These are phyloP conservation scores for Monotropa hypopitys DNA, from an alignment of 179 eudicot genomes.

Conservation along the genomic window DNA sequence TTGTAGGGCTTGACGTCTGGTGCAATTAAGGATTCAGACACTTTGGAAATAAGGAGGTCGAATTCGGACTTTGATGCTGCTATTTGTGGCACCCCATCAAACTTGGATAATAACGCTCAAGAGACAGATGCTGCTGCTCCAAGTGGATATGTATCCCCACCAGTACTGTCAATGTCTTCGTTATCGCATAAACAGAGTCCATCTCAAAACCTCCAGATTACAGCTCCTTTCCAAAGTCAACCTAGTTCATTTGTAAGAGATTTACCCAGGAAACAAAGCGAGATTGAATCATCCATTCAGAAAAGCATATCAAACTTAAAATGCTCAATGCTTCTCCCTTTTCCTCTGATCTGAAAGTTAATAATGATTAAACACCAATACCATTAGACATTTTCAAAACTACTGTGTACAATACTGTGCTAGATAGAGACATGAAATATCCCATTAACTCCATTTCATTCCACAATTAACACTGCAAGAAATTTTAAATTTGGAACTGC, in stretches of 20 bases:
- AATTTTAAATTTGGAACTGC: not conserved
- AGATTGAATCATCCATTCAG: constrained; percentile 35
- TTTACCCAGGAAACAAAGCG: constrained; percentile 21
- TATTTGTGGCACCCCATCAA: constrained; percentile 11
- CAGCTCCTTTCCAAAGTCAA: constrained; percentile 23
- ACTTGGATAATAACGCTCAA: constrained; percentile 13
- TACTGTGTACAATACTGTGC: constrained; percentile 13
- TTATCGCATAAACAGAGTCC: constrained; percentile 25
- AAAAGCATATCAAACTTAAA: constrained; percentile 64
- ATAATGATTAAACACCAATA: constrained; percentile 25
- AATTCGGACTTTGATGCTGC: constrained; percentile 14
- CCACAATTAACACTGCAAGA: not conserved
- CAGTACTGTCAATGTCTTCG: constrained; percentile 34
- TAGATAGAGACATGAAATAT: constrained; percentile 10
- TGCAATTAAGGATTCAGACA: constrained; percentile 12
- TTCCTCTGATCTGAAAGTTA: constrained; percentile 37
- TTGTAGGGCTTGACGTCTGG: constrained; percentile 24
- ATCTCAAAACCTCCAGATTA: constrained; percentile 13
- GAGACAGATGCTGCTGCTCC: constrained; percentile 3
- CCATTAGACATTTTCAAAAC: constrained; percentile 20
- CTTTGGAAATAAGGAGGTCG: constrained; percentile 10
- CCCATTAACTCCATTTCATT: not conserved
- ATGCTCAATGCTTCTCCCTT: constrained; percentile 47
- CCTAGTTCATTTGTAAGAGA: constrained; percentile 17
- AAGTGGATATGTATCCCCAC: constrained; percentile 16